A percentile compares a stretch with the other conserved stretches of the same genome.
phyloP scores from a whole-genome alignment of 768 basidiomycete species.

The Suillus decipiens region DNA sequence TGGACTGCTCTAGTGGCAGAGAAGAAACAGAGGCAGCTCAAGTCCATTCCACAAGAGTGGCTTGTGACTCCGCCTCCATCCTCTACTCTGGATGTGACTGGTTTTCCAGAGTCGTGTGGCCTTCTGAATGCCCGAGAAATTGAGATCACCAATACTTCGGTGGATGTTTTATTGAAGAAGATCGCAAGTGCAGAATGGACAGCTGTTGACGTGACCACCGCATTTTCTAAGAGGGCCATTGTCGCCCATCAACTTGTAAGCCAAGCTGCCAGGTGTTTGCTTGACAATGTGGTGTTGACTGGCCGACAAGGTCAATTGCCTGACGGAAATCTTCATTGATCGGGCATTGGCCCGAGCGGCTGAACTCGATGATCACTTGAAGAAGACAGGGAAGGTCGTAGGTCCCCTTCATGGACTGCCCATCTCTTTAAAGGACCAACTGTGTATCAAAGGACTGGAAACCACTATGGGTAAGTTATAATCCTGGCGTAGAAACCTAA shows the following conservation, averaged over 20 bases:
- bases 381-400: constrained; percentile 59
- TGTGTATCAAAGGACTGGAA: constrained; percentile 68
- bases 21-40: constrained; percentile 54
- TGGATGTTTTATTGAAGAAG: constrained; percentile 50
- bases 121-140: constrained; percentile 58
- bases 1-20: constrained; percentile 59
- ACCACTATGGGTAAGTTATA: constrained; percentile 57
- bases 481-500: too few species aligned
- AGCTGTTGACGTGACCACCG: constrained; percentile 66
- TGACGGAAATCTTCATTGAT: constrained; percentile 84
- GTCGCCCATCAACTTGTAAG: constrained; percentile 77
- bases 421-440: constrained; percentile 74
- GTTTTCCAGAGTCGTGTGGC: constrained; percentile 56
- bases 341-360: constrained; percentile 63
- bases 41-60: constrained; percentile 68
- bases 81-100: constrained; percentile 51
- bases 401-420: constrained; percentile 80
- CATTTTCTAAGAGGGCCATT: constrained; percentile 77
- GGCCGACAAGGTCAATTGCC: constrained; percentile 63
- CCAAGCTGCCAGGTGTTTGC: background rate
- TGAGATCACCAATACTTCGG: constrained; percentile 55
- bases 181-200: constrained; percentile 59
- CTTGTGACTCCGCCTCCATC: constrained; percentile 48
- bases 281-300: background rate
- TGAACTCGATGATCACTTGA: constrained; percentile 64